Evolutionary conservation across 805 yeast species (phyloP).

Genomic region (Sugiyamaella marilandica): DNA sequence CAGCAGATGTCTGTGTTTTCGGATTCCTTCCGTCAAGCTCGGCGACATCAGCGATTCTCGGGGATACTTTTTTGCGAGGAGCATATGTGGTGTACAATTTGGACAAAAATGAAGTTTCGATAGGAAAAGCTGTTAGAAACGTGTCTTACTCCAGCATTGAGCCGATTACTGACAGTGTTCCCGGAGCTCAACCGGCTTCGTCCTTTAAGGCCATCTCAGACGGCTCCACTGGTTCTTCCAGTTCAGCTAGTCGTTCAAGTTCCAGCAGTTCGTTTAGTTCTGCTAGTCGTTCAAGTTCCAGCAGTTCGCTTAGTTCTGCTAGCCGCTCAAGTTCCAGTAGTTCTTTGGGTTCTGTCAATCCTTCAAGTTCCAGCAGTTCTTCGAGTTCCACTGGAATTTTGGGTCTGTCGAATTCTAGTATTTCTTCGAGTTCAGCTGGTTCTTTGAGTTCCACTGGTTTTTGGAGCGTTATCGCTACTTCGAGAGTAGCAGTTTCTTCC

Average conservation of each 20-base stretch:
- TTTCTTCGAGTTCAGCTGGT: constrained; percentile 4
- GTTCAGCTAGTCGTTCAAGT: background rate
- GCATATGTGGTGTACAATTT: constrained; percentile 67
- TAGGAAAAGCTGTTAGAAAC: constrained; percentile 43
- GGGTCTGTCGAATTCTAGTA: constrained; percentile 5
- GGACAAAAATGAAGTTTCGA: constrained; percentile 49
- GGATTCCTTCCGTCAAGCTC: background rate
- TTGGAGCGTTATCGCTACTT: constrained; percentile 1
- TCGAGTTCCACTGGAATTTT: constrained; percentile 8
- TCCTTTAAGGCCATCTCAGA: background rate
- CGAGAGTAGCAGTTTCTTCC: constrained; percentile 2
- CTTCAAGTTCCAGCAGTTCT: background rate
- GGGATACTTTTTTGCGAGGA: constrained; percentile 60
- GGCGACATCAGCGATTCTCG: constrained; percentile 39
- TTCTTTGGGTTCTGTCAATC: constrained; percentile 5
- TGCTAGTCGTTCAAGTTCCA: constrained; percentile 5
- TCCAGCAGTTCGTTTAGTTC: background rate
- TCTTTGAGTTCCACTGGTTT: background rate
- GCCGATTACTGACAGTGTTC: constrained; percentile 26
- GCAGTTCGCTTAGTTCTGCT: constrained; percentile 6
- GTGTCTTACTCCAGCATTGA: constrained; percentile 24
- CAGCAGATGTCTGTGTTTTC: background rate
- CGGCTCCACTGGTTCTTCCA: background rate
- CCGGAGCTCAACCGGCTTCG: constrained; percentile 11
- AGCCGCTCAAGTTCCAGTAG: constrained; percentile 3